Evolutionary conservation across 371 early-diverging fungal species (phyloP), one percentile per base, ranked within the genome.

Genomic region (Lichtheimia ornata): DNA sequence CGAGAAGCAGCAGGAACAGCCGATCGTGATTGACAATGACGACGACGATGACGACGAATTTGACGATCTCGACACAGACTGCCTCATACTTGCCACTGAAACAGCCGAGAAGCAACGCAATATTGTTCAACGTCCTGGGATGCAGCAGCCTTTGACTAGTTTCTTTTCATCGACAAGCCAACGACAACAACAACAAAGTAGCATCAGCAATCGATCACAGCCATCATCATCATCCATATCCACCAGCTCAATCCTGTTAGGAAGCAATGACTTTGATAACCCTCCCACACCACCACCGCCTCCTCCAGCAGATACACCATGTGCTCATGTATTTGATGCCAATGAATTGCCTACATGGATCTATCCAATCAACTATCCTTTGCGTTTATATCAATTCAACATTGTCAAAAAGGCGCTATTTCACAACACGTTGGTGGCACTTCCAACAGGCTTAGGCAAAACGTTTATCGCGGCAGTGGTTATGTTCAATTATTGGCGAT

Each of bases 401-500:
- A 94, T 96, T 40, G 88, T 94, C 18, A 82, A 86, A 41, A 84
- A 82, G 4, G 88, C 93, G 2, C 70, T 97, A 28, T 89, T 89
- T 57, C 71, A 81, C 49, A 97, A 97, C 71, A 95, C 95, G 2
- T 74, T 97, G 20, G 96, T 96, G 0, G 90, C 93, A 4, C 79
- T 97, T 18, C 94, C 94, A 0, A 94, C 94, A 0, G 93, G 98
- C 43, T 81, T 97, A 52, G 98, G 98, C 28, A 97, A 97, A 70
- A 97, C 98, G 0, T 91, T 96, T 64, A 94, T 97, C 66, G 98
- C 98, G 0, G 94, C 95, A 0, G 98, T 97, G 0, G 92, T 96
- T 11, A 97, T 97, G 95, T 91, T 76, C 54, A 96, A 96, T 69
- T 94, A 87, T 65, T 92, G 84, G 67, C 90, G 95, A 3, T 97